Conservation (phyloP, 1,139 yeast genomes). For the Taphrina populina region DNA sequence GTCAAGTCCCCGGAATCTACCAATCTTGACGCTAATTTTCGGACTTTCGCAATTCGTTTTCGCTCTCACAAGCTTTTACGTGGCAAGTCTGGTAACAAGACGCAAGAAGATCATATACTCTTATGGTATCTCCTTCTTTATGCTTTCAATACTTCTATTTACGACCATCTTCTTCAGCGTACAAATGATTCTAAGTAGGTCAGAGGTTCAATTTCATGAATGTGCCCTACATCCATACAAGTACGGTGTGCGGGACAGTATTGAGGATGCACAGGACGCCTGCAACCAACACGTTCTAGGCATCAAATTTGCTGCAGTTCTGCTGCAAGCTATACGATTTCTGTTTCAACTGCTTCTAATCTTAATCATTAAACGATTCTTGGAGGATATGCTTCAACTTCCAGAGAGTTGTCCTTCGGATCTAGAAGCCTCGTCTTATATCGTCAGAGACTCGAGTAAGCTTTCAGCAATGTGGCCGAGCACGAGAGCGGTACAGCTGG, state of each 20-base stretch:
- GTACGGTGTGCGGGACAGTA: not conserved
- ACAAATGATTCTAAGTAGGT: not conserved
- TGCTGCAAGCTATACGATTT: not conserved
- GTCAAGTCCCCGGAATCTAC: not conserved
- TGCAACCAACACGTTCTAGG: not conserved
- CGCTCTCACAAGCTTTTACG: not conserved
- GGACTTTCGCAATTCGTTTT: not conserved
- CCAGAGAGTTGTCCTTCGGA: too few species aligned
- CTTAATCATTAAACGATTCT: not conserved
- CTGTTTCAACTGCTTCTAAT: constrained; percentile 3
- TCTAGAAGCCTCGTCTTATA: too few species aligned
- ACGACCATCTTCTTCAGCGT: not conserved
- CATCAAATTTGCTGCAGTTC: not conserved
- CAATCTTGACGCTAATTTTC: not conserved
- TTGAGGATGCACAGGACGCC: not conserved
- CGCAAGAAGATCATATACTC: not conserved
- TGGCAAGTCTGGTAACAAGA: not conserved
- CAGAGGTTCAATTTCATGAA: not conserved
- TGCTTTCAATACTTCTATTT: not conserved
- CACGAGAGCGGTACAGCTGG: too few species aligned
- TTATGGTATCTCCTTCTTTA: not conserved
- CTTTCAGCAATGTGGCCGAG: too few species aligned
- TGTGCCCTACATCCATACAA: not conserved
- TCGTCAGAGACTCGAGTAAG: too few species aligned
- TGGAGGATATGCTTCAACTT: constrained; percentile 1